Base-by-base conservation (phyloP, 2,329 filamentous ascomycete genomes). In the Ciborinia camelliae region DNA sequence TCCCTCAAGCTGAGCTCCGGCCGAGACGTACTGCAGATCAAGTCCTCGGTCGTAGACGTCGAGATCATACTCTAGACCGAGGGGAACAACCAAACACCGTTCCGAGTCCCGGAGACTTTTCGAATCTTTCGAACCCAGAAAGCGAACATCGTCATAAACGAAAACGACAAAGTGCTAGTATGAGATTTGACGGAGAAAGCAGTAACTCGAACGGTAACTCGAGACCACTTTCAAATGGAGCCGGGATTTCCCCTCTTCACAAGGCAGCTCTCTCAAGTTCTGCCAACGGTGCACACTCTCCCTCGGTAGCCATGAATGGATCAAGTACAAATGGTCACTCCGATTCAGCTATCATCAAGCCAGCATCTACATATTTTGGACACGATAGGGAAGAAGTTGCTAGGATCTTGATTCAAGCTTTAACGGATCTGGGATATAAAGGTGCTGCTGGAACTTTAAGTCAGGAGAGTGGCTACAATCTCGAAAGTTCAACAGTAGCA, bases 361-460 rank as follows among this genome's bases (percentile, higher is more conserved):
- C 64, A 23, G 65, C 55, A 48, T 63, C 69, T 52, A 77, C 76
- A 35, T 98, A 96, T 76, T 89, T 87, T 73, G 93, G 92, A 23
- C 94, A 98, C 75, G 86, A 95, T 74, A 86, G 92, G 75, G 92
- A 97, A 80, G 94, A 99, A 79, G 89, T 98, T 52, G 96, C 94
- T 6, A 84, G 95, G 62, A 90, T 98, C 68, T 78, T 99, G 72
- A 95, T 99, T 73, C 95, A 99, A 77, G 90, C 92, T 43, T 79
- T 99, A 69, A 86, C 87, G 30, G 94, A 97, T 75, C 83, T 99
- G 79, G 95, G 95, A 2, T 97, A 98, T 74, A 82, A 87, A 66
- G 81, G 82, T 15, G 90, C 94, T 15, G 94, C 95, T 30, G 82
- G 86, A 52, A 86, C 84, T 67, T 81, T 99, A 65, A 89, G 86